These are phyloP conservation scores for Vanilla planifolia DNA, from an alignment of 106 monocot genomes.

Conservation along the genomic window DNA sequence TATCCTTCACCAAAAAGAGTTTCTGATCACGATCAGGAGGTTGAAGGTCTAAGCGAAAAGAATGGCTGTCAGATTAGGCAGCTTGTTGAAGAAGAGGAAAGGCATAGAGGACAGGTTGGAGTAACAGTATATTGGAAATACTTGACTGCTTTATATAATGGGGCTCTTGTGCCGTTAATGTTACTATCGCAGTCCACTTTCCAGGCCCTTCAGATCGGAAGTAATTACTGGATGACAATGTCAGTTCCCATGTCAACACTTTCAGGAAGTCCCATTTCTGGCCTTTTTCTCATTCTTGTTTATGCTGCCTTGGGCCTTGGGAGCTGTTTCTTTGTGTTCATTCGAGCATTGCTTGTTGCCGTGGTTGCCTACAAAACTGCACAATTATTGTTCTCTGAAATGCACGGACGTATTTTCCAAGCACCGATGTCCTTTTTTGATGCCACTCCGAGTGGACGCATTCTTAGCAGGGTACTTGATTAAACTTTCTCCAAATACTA, in stretches of 20 bases:
- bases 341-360: slow-evolving; percentile 14
- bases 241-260: slow-evolving; percentile 39
- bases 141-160: slow-evolving; percentile 47
- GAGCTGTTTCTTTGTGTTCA: slow-evolving; percentile 11
- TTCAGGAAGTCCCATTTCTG: slow-evolving; percentile 22
- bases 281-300: slow-evolving; percentile 31
- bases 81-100: slow-evolving; percentile 70
- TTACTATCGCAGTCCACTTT: slow-evolving; percentile 47
- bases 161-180: slow-evolving; percentile 46
- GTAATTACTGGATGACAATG: slow-evolving; percentile 81
- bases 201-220: slow-evolving; percentile 47
- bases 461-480: slow-evolving; percentile 51
- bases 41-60: slow-evolving; percentile 13
- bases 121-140: slow-evolving; percentile 62
- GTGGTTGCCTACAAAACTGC: slow-evolving; percentile 19
- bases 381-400: slow-evolving; percentile 28
- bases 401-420: slow-evolving; percentile 57
- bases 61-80: slow-evolving; percentile 19
- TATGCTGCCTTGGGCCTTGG: slow-evolving; percentile 33
- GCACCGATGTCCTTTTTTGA: slow-evolving; percentile 89
- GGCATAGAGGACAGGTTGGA: slow-evolving; percentile 65
- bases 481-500: background rate
- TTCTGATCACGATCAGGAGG: slow-evolving; percentile 8
- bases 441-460: slow-evolving; percentile 71
- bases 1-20: background rate